Percentiles rank a stretch among this genome's conserved stretches.
Evolutionary conservation across 768 basidiomycete genomes (phyloP).

Genomic region (Kockovaella imperatae): DNA sequence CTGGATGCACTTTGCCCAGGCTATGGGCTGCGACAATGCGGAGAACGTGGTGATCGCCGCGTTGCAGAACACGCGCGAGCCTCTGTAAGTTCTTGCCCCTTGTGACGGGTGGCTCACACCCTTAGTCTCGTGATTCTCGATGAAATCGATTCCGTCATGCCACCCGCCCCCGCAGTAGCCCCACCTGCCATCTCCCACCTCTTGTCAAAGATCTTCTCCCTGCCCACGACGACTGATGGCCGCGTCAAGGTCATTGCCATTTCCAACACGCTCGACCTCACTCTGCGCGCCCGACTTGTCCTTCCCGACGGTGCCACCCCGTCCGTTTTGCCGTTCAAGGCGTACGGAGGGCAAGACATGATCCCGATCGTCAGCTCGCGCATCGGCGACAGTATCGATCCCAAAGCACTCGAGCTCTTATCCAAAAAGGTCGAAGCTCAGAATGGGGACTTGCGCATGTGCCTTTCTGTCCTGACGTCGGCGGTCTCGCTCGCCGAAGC

Average conservation of each 20-base stretch:
- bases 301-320: constrained; percentile 35
- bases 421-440: constrained; percentile 44
- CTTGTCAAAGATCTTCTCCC: constrained; percentile 40
- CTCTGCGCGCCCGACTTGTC: constrained; percentile 38
- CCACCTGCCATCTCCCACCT: constrained; percentile 37
- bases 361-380: constrained; percentile 40
- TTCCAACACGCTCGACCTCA: constrained; percentile 46
- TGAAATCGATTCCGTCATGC: constrained; percentile 44
- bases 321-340: constrained; percentile 40
- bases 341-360: constrained; percentile 42
- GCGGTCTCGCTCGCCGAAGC: constrained; percentile 40
- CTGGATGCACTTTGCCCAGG: constrained; percentile 36
- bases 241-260: constrained; percentile 43
- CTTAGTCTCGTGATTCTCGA: constrained; percentile 43
- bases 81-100: constrained; percentile 10
- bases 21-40: constrained; percentile 28
- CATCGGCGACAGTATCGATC: constrained; percentile 31
- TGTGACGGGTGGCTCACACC: neutral
- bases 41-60: constrained; percentile 19
- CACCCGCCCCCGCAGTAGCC: constrained; percentile 26
- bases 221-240: constrained; percentile 23
- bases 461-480: constrained; percentile 37
- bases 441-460: constrained; percentile 45
- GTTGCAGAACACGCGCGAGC: constrained; percentile 8
- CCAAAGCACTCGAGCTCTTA: constrained; percentile 43